Base-by-base conservation (phyloP, 371 early-diverging fungal species). In the Rhizopus sp. region DNA sequence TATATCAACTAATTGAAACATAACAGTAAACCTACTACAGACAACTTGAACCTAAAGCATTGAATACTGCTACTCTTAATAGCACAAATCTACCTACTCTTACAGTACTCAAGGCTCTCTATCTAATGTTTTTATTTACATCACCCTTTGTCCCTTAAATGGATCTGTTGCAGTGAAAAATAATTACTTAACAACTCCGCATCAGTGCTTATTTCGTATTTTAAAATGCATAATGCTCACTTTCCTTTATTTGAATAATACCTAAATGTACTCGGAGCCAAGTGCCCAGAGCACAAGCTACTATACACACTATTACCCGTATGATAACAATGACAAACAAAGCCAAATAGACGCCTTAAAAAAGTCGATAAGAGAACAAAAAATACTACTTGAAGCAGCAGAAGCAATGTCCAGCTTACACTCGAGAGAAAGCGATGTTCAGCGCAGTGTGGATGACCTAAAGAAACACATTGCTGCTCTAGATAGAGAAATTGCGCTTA, bases 381-480 rank as follows among this genome's bases (percentile, higher is more conserved):
- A 50, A 13, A 53, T 67, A 17, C 15, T 67, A 1, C 23, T 67
- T 6, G 59, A 41, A 17, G 53, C 52, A 12, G 17, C 54, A 42
- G 46, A n/a, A 15, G 23, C 8, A 29, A 46, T 46, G 46, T 29
- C 2, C 38, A 31, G 5, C 7, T 29, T 12, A 8, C 37, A 37
- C 37, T 23, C 17, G 13, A 12, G 30, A 12, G 33, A 38, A 45
- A 53, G 47, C 30, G 42, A 46, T 23, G 31, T 15, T 17, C 44
- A 55, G 13, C 17, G 31, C 30, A 48, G 17, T 29, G 40, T 71
- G 7, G 63, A 64, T 3, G 69, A 69, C 6, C n/a, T 77, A 17
- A 67, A 77, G 50, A 32, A 39, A 41, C 57, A 70, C 16, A 75
- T 75, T 34, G 53, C 46, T 10, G 48, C 55, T 1, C 35, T 75